These are phyloP conservation scores for Pythium inflatum DNA, from an alignment of 352 stramenopile species.

Conservation along the genomic window DNA sequence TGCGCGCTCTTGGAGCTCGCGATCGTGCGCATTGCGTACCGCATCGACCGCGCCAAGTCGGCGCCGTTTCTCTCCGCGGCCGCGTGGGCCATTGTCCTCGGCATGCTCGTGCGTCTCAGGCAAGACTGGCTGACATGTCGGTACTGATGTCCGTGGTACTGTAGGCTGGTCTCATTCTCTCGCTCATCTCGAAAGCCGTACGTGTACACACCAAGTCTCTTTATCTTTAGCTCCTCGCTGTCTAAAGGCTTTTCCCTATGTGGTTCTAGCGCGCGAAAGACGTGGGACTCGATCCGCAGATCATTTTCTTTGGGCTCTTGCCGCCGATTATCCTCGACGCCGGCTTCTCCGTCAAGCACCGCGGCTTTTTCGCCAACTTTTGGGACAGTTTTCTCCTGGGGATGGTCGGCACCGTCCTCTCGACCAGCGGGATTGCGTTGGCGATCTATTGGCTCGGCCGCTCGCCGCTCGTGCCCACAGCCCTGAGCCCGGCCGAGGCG, in stretches of 20 bases:
- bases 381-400: conserved; percentile 47
- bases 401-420: conserved; percentile 53
- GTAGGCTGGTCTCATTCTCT: conserved; percentile 22
- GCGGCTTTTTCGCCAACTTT: conserved; percentile 59
- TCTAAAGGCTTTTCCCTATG: not conserved
- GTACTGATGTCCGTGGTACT: not conserved
- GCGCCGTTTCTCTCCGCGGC: conserved; percentile 52
- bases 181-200: conserved; percentile 30
- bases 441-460: conserved; percentile 49
- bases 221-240: too few species aligned
- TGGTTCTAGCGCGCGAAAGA: conserved; percentile 30
- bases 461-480: conserved; percentile 16
- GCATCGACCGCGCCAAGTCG: conserved; percentile 46
- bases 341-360: conserved; percentile 64
- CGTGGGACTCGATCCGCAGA: conserved; percentile 48
- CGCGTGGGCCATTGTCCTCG: conserved; percentile 59
- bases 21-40: conserved; percentile 62
- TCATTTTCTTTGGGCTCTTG: conserved; percentile 63
- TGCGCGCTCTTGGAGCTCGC: conserved; percentile 53
- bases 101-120: conserved; percentile 45
- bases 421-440: conserved; percentile 45
- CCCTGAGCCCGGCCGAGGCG: conserved; percentile 47
- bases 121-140: too few species aligned
- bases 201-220: too few species aligned
- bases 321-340: conserved; percentile 69